A percentile compares a stretch with the other conserved stretches of the same genome.
Evolutionary conservation across 1,284 basidiomycete species (phyloP).

Genomic region (Rhodotorula sp.): DNA sequence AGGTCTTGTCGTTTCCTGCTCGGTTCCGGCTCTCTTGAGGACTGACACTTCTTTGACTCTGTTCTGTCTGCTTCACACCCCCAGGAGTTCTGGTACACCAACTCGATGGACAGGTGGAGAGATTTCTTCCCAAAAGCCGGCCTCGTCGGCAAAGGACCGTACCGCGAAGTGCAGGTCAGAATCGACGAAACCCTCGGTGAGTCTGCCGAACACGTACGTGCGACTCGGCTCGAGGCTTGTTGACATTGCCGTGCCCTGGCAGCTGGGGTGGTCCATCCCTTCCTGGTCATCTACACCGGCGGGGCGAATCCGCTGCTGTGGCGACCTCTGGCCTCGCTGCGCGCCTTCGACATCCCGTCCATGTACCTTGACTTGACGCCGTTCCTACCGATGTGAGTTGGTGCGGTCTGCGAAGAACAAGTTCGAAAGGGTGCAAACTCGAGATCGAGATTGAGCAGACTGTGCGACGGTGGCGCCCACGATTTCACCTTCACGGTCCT

Average conservation of each 20-base stretch:
- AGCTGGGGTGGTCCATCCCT: constrained; percentile 37
- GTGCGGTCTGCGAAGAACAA: background rate
- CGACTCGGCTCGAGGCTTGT: background rate
- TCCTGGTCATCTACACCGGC: constrained; percentile 42
- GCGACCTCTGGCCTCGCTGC: constrained; percentile 39
- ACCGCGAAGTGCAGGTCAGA: constrained; percentile 38
- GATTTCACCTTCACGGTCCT: constrained; percentile 26
- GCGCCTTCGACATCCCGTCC: constrained; percentile 40
- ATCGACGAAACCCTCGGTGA: constrained; percentile 35
- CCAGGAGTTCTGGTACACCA: constrained; percentile 40
- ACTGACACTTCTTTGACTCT: background rate
- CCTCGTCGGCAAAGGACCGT: constrained; percentile 31
- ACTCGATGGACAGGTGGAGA: constrained; percentile 5
- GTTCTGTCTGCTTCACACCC: background rate
- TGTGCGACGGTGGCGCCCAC: constrained; percentile 13
- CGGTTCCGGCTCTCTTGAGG: too few species aligned
- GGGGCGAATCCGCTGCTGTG: constrained; percentile 39
- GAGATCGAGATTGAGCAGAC: background rate
- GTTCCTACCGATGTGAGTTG: constrained; percentile 23
- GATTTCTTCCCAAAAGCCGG: constrained; percentile 18
- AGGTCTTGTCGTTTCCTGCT: too few species aligned
- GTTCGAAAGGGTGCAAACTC: too few species aligned
- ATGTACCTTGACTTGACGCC: constrained; percentile 38
- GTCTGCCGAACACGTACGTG: background rate
- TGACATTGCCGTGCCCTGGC: background rate